A percentile compares a stretch with the other conserved stretches of the same genome.
phyloP scores from a whole-genome alignment of 305 asterid species.

The Fraxinus platypoda region DNA sequence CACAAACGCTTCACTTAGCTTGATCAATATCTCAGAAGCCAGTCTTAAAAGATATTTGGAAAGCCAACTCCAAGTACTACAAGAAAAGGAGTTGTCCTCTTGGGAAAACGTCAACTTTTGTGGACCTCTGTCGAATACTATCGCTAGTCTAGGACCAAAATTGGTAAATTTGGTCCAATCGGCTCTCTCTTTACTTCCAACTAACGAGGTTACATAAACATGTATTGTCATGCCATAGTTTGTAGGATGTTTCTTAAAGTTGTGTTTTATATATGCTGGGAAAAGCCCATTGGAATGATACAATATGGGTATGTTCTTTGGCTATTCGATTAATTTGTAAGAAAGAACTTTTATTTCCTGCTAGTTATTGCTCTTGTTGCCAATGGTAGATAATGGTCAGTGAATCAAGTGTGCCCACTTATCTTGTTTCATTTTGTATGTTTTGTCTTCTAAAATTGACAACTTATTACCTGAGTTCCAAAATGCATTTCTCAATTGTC shows the following conservation, averaged over 20 bases:
- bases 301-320: background rate
- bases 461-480: background rate
- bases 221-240: slow-evolving; percentile 23
- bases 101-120: slow-evolving; percentile 31
- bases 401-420: background rate
- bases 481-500: slow-evolving; percentile 12
- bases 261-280: slow-evolving; percentile 1
- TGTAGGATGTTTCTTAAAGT: background rate
- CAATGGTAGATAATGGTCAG: background rate
- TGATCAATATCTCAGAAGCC: slow-evolving; percentile 70
- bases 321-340: background rate
- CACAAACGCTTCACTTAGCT: slow-evolving; percentile 58
- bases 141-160: slow-evolving; percentile 44
- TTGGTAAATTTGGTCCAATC: slow-evolving; percentile 48
- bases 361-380: background rate
- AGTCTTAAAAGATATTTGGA: slow-evolving; percentile 61
- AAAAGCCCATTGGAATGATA: background rate
- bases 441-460: background rate
- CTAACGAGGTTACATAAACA: slow-evolving; percentile 39
- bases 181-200: slow-evolving; percentile 49
- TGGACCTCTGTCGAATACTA: slow-evolving; percentile 44
- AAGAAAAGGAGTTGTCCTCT: slow-evolving; percentile 20
- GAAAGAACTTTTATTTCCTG: background rate
- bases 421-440: background rate
- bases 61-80: slow-evolving; percentile 37